These are phyloP conservation scores for Paramyrothecium roridum DNA, from an alignment of 2,329 filamentous ascomycete species.

Conservation along the genomic window DNA sequence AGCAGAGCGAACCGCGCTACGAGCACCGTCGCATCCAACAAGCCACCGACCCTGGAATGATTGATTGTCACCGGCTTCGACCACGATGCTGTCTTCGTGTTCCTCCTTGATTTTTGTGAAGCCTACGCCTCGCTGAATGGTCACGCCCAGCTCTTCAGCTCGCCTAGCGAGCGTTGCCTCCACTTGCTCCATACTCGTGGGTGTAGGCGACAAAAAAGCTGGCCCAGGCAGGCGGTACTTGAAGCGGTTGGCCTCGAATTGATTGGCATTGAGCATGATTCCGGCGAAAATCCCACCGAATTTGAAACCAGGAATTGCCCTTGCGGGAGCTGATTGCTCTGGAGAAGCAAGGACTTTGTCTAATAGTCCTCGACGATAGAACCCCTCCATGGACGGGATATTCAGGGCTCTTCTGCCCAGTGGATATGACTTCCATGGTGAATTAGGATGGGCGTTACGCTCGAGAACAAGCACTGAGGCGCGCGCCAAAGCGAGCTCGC, in stretches of 20 bases:
- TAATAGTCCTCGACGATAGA: constrained; percentile 36
- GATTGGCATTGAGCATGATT: constrained; percentile 18
- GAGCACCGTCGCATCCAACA: constrained; percentile 39
- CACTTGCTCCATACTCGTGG: constrained; percentile 14
- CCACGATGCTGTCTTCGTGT: constrained; percentile 14
- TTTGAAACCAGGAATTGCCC: constrained; percentile 14
- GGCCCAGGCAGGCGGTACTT: constrained; percentile 28
- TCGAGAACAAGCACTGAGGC: constrained; percentile 34
- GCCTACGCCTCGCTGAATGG: constrained; percentile 19
- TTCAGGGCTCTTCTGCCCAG: constrained; percentile 28
- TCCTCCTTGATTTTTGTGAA: constrained; percentile 17
- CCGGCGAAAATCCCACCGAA: constrained; percentile 31
- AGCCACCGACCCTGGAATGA: constrained; percentile 28
- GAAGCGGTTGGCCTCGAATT: constrained; percentile 21
- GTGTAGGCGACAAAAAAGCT: constrained; percentile 13
- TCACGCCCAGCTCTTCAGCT: constrained; percentile 20
- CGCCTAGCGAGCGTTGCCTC: constrained; percentile 14
- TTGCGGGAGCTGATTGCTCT: constrained; percentile 1
- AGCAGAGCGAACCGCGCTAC: constrained; percentile 33
- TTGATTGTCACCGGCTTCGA: constrained; percentile 10
- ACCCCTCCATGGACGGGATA: constrained; percentile 26
- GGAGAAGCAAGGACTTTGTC: constrained; percentile 16
- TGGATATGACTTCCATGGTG: constrained; percentile 21
- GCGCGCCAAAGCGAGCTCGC: constrained; percentile 27
- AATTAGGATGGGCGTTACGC: constrained; percentile 4